phyloP scores from a whole-genome alignment of 192 early-diverging fungal species.

The Lunasporangiospora selenospora region DNA sequence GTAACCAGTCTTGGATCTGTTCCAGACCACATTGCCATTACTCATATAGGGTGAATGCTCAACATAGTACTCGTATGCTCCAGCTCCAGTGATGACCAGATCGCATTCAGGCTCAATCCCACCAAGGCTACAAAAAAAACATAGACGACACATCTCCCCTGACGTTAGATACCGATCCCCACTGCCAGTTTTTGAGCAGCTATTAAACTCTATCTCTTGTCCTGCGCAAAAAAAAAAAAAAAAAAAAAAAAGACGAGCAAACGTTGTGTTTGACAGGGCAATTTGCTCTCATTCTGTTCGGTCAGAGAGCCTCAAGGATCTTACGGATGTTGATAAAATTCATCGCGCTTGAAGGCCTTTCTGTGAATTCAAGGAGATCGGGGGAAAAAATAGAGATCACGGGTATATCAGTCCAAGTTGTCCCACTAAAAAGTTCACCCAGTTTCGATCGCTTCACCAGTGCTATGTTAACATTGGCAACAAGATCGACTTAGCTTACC shows the following conservation, averaged over 20 bases:
- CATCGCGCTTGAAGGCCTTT: conserved; percentile 34
- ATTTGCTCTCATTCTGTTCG: not conserved
- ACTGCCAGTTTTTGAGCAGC: conserved; percentile 42
- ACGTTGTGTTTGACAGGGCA: not conserved
- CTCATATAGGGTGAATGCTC: conserved; percentile 45
- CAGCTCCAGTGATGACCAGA: conserved; percentile 65
- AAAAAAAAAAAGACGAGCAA: conserved; percentile 15
- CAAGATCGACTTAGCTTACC: too few relatives aligned
- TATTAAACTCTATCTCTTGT: not conserved
- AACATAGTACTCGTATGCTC: conserved; percentile 90
- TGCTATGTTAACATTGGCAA: too few relatives aligned
- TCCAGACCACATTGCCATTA: conserved; percentile 8
- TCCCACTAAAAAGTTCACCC: not conserved
- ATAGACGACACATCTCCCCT: conserved; percentile 5
- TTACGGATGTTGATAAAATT: conserved; percentile 44
- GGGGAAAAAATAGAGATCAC: not conserved
- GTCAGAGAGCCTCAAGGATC: not conserved
- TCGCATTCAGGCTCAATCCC: conserved; percentile 58
- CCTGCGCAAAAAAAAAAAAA: not conserved
- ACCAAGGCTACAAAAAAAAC: conserved; percentile 44
- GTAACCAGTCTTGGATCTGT: conserved; percentile 59
- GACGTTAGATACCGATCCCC: conserved; percentile 47
- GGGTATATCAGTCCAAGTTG: not conserved
- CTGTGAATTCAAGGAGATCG: conserved; percentile 17
- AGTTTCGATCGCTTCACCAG: too few relatives aligned